A percentile compares a stretch with the other conserved stretches of the same genome.
Conservation (phyloP, 306 rosid species). For the Betula pendula region DNA sequence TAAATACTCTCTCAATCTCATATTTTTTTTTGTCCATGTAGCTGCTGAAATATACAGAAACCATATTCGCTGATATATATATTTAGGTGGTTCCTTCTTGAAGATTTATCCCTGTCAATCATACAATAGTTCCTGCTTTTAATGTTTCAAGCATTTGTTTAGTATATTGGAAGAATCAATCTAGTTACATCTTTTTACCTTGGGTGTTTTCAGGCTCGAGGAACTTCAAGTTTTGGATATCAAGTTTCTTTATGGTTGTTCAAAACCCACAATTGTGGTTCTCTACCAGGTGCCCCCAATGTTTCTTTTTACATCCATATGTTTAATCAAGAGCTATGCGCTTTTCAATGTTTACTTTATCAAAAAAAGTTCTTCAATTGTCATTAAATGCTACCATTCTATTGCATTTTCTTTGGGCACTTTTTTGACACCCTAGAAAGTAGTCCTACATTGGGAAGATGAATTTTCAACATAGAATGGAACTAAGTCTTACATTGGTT, state of each 20-base stretch:
- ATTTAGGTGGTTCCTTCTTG: background rate
- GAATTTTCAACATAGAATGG: too few species aligned
- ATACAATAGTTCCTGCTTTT: background rate
- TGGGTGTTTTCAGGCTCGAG: slow-evolving; percentile 80
- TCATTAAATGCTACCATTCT: background rate
- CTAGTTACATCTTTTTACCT: background rate
- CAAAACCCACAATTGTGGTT: slow-evolving; percentile 95
- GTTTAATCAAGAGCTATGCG: slow-evolving; percentile 15
- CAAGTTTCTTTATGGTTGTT: slow-evolving; percentile 92
- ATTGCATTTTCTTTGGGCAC: background rate
- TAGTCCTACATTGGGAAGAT: too few species aligned
- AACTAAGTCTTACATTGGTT: too few species aligned
- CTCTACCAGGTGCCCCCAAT: slow-evolving; percentile 73
- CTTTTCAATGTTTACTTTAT: background rate
- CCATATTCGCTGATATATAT: too few species aligned
- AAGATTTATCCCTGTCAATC: background rate
- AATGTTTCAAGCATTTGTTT: background rate
- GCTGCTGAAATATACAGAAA: too few species aligned
- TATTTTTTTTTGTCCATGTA: too few species aligned
- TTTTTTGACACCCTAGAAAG: too few species aligned
- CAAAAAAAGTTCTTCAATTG: background rate
- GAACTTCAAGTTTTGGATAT: slow-evolving; percentile 98
- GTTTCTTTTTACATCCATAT: slow-evolving; percentile 5
- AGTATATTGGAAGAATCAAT: background rate
- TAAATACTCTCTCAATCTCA: slow-evolving; percentile 4